Evolutionary conservation across 2,329 filamentous ascomycete genomes (phyloP).

Genomic region (Talaromyces sp.): DNA sequence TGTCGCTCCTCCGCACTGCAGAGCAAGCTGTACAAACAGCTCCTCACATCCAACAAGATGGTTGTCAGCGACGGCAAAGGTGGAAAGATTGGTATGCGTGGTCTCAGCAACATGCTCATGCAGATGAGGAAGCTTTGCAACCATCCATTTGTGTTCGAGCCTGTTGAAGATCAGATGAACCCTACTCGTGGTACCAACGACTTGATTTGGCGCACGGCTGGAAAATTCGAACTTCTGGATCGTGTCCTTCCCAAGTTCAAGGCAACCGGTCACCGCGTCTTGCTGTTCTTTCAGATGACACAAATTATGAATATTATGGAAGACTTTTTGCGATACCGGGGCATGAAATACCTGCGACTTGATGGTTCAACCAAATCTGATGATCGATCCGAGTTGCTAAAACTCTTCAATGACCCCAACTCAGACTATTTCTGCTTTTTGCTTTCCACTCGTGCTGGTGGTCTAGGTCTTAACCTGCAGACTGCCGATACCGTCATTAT

Average conservation of each 20-base stretch:
- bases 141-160: constrained; percentile 96
- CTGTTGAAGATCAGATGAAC: constrained; percentile 98
- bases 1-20: constrained; percentile 96
- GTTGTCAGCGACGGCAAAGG: constrained; percentile 93
- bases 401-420: constrained; percentile 79
- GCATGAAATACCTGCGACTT: constrained; percentile 80
- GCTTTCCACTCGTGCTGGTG: constrained; percentile 96
- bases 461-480: constrained; percentile 93
- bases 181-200: constrained; percentile 85
- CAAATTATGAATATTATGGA: constrained; percentile 99
- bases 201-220: constrained; percentile 87
- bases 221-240: constrained; percentile 95
- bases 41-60: constrained; percentile 92
- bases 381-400: constrained; percentile 86
- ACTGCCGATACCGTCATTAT: constrained; percentile 99
- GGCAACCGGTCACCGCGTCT: constrained; percentile 82
- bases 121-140: constrained; percentile 98
- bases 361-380: constrained; percentile 98
- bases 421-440: constrained; percentile 98
- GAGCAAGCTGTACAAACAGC: constrained; percentile 91
- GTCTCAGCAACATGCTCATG: constrained; percentile 99
- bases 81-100: constrained; percentile 88
- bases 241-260: constrained; percentile 90
- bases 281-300: constrained; percentile 99
- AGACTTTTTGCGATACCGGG: constrained; percentile 83